Evolutionary conservation across 306 rosid genomes (phyloP), one percentile per base, ranked within the genome.

Genomic region (Cucumis cinereus): DNA sequence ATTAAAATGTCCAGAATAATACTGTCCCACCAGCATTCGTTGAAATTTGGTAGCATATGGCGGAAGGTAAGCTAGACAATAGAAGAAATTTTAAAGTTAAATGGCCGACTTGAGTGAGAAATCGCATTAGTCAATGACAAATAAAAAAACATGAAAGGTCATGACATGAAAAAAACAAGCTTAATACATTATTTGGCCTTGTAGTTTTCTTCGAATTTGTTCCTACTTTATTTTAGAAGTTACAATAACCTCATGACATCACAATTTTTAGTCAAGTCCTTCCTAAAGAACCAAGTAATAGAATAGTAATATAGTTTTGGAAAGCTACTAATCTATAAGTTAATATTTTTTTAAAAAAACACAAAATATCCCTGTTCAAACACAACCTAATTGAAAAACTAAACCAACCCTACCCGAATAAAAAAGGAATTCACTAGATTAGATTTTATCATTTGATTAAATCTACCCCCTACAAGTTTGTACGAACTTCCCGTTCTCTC

Each of bases 1-100:
- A 88, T 88, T 82, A 94, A 77, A 84, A 94, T 90, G 84, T 94
- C 99, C 77, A 95, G 96, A 81, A 95, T 81, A 60, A 95, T 90
- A 82, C 98, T 95, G 90, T 95, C 99, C 99, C 99, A 92, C 99
- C 99, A 95, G 87, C 98, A 92, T 81, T 95, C 99, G 19, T 95
- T 92, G 96, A 95, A 95, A 82, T 95, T 95, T 3, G 98, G 98
- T 76, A 95, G 86, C 98, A 90, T 95, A 76, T 95, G 99, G 76
- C 99, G 91, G 85, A 95, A 95, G 77, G 99, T 95, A 79, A 84
- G 83, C 99, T 95, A 92, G 75, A 70, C 75, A 80, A 77, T 7
- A 57, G 33, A 52, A 49, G 60, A 50, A 50, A 70, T 22, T 1
- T 70, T 50, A 0, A 9, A 9, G 38, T 71, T 71, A 70, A 45